Evolutionary conservation across 2,329 filamentous ascomycete genomes (phyloP).

Genomic region (Paecilomyces sp.): DNA sequence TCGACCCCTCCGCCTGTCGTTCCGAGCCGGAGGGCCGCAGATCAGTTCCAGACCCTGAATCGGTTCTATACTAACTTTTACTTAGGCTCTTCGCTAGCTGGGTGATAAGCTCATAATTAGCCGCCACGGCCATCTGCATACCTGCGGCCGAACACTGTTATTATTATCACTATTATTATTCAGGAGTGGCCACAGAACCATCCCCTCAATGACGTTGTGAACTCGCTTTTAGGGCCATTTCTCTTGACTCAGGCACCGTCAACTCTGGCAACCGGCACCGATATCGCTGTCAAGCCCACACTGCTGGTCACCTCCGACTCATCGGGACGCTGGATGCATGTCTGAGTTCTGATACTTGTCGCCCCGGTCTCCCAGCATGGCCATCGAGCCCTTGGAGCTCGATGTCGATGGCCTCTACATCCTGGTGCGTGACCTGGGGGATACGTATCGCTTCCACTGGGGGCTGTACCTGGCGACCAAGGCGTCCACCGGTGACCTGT

Average conservation of each 20-base stretch:
- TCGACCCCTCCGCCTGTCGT: neutral
- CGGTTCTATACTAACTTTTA: neutral
- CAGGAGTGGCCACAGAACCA: neutral
- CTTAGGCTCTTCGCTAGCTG: neutral
- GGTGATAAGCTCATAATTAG: neutral
- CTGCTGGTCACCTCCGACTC: neutral
- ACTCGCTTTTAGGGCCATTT: neutral
- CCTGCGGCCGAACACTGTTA: neutral
- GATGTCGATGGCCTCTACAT: slow-evolving; percentile 15
- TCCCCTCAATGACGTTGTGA: neutral
- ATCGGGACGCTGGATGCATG: neutral
- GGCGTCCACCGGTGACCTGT: slow-evolving; percentile 7
- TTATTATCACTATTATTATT: neutral
- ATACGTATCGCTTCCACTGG: slow-evolving; percentile 15
- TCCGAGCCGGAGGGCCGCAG: neutral
- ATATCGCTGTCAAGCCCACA: neutral
- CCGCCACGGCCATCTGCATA: neutral
- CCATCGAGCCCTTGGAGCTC: slow-evolving; percentile 3
- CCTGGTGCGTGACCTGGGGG: slow-evolving; percentile 11
- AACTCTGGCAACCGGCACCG: neutral
- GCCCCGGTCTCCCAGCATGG: slow-evolving; percentile 5
- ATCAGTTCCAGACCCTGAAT: neutral
- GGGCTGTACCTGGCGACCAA: slow-evolving; percentile 13
- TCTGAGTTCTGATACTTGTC: neutral
- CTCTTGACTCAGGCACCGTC: neutral